Evolutionary conservation across 352 stramenopile species (phyloP).

Genomic region (Pythium brassicae): DNA sequence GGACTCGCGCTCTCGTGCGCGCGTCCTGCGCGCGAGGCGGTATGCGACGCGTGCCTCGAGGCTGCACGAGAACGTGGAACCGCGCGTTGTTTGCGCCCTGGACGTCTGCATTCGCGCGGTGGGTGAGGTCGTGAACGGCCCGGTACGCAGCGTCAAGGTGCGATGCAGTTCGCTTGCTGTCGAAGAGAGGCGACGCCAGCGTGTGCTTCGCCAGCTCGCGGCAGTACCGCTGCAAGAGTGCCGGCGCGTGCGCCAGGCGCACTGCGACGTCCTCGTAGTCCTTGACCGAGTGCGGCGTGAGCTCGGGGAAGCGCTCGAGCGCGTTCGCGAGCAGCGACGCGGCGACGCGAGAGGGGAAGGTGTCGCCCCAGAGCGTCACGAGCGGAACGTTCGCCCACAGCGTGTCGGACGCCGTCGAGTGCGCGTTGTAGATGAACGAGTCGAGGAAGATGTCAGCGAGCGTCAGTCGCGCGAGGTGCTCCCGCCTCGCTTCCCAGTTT

Average conservation of each 20-base stretch:
- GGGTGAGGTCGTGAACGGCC: constrained; percentile 52
- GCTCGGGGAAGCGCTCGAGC: constrained; percentile 18
- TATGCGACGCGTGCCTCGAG: not conserved
- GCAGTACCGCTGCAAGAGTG: constrained; percentile 25
- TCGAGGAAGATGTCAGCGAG: constrained; percentile 93
- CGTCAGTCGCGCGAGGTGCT: constrained; percentile 79
- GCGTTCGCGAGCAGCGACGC: constrained; percentile 46
- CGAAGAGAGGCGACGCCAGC: constrained; percentile 63
- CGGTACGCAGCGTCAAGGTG: constrained; percentile 74
- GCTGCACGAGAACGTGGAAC: constrained; percentile 41
- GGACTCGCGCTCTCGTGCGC: constrained; percentile 12
- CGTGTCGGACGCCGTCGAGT: constrained; percentile 91
- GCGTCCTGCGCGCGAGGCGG: not conserved
- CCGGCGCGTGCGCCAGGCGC: constrained; percentile 24
- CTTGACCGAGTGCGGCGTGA: constrained; percentile 51
- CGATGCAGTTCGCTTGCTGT: constrained; percentile 43
- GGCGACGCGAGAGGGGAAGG: constrained; percentile 72
- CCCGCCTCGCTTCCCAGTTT: constrained; percentile 39
- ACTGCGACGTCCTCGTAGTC: constrained; percentile 71
- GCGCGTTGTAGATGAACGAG: constrained; percentile 94
- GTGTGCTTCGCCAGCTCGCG: constrained; percentile 21
- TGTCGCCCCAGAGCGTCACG: constrained; percentile 78
- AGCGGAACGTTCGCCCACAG: constrained; percentile 88
- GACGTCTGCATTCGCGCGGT: constrained; percentile 13
- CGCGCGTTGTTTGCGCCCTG: not conserved